A percentile compares a stretch with the other conserved stretches of the same genome.
These are phyloP conservation scores for Mycena filopes DNA, from an alignment of 768 basidiomycete species.

Conservation along the genomic window DNA sequence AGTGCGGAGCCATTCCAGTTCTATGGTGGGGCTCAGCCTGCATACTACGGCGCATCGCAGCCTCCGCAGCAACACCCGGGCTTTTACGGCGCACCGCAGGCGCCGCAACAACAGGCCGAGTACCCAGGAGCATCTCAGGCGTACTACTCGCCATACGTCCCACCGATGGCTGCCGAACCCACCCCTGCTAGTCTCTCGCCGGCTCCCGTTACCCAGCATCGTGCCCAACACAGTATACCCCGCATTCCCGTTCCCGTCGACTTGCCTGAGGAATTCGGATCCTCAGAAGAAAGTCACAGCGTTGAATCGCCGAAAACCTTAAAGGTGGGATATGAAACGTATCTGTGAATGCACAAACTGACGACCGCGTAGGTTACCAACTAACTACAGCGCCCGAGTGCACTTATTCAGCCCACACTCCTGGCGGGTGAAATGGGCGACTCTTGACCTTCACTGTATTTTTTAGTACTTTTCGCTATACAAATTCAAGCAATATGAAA, in stretches of 20 bases:
- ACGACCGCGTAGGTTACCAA: conserved; percentile 23
- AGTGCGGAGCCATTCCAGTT: conserved; percentile 9
- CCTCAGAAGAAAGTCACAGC: conserved; percentile 18
- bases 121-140: conserved; percentile 2
- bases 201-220: not conserved
- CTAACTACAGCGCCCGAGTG: not conserved
- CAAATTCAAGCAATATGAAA: not conserved
- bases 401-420: conserved; percentile 9
- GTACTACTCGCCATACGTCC: conserved; percentile 18
- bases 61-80: conserved; percentile 4
- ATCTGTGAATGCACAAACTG: not conserved
- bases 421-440: conserved; percentile 23
- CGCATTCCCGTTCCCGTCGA: conserved; percentile 27
- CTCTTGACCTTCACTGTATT: conserved; percentile 10
- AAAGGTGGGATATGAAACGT: conserved; percentile 1
- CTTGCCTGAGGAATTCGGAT: conserved; percentile 28
- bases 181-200: not conserved
- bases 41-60: conserved; percentile 4
- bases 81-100: not conserved
- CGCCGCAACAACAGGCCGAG: not conserved
- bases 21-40: conserved; percentile 15
- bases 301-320: conserved; percentile 29
- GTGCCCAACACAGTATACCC: conserved; percentile 22
- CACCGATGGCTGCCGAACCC: conserved; percentile 21
- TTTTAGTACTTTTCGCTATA: conserved; percentile 13